A percentile compares a stretch with the other conserved stretches of the same genome.
Evolutionary conservation across 371 early-diverging fungal species (phyloP).

Genomic region (Capillidium rhysosporum): DNA sequence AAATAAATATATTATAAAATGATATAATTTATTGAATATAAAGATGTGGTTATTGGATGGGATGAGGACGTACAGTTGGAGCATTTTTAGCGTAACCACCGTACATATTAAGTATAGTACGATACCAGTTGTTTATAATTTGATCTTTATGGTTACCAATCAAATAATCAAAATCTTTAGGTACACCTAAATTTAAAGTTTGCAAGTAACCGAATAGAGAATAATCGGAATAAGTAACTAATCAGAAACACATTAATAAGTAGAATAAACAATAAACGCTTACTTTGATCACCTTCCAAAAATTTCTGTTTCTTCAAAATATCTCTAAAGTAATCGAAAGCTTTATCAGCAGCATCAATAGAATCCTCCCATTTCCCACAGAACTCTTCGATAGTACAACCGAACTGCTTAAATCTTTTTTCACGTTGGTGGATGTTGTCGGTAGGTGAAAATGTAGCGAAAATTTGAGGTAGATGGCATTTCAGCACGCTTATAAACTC

Average conservation of each 20-base stretch:
- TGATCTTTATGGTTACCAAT: neutral
- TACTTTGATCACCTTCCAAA: neutral
- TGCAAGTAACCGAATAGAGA: neutral
- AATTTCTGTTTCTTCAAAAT: neutral
- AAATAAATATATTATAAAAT: too few relatives aligned
- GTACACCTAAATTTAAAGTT: neutral
- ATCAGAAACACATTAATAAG: too few relatives aligned
- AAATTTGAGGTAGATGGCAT: too few relatives aligned
- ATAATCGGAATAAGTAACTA: neutral
- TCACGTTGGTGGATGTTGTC: too few relatives aligned
- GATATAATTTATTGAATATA: too few relatives aligned
- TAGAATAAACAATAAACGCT: too few relatives aligned
- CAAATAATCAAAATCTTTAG: neutral
- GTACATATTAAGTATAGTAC: neutral
- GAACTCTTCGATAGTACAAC: neutral
- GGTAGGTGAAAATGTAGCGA: too few relatives aligned
- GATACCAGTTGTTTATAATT: neutral
- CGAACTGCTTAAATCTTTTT: too few relatives aligned
- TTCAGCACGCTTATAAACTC: too few relatives aligned
- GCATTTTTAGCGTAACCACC: neutral
- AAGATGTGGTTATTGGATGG: too few relatives aligned
- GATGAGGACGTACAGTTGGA: too few relatives aligned
- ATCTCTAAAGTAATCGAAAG: neutral
- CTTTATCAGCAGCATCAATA: neutral
- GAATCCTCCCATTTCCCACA: neutral